Percentiles rank a stretch among this genome's conserved stretches.
These are phyloP conservation scores for Grosmannia penicillata DNA, from an alignment of 2,329 filamentous ascomycete species.

Conservation along the genomic window DNA sequence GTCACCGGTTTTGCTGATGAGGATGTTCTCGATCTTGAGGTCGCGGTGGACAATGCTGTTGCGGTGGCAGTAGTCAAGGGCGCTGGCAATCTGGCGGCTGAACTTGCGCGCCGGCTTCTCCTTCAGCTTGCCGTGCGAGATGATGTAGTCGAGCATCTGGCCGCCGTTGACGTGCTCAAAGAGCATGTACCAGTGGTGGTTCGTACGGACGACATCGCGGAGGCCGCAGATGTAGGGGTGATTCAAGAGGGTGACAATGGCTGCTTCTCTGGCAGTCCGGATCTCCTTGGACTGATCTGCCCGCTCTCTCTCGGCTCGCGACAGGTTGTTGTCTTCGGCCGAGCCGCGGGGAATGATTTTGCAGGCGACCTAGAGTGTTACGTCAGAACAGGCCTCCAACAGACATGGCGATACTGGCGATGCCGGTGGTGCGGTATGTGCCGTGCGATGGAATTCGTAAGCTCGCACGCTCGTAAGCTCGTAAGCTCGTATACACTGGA, in stretches of 20 bases:
- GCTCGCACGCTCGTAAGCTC: too few species aligned
- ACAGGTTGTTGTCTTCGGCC: conserved; percentile 67
- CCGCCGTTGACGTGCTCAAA: conserved; percentile 98
- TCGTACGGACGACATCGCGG: conserved; percentile 86
- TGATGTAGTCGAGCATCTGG: conserved; percentile 99
- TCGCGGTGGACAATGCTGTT: conserved; percentile 98
- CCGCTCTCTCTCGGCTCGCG: conserved; percentile 61
- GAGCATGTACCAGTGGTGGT: conserved; percentile 99
- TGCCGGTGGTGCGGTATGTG: too few species aligned
- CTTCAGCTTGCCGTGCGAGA: conserved; percentile 91
- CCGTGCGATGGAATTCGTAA: too few species aligned
- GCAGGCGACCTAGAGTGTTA: conserved; percentile 60
- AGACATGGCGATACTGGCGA: not conserved
- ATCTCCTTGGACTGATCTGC: conserved; percentile 96
- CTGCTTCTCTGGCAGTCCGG: conserved; percentile 83
- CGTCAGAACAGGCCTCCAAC: not conserved
- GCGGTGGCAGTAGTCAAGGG: conserved; percentile 90
- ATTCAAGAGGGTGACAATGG: conserved; percentile 85
- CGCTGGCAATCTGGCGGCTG: conserved; percentile 89
- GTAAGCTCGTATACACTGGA: too few species aligned
- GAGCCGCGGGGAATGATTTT: conserved; percentile 92
- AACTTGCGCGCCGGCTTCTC: conserved; percentile 98
- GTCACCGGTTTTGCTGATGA: conserved; percentile 97
- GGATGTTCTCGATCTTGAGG: conserved; percentile 96
- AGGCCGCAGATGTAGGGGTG: conserved; percentile 95